Percentiles rank a stretch among this genome's conserved stretches.
phyloP scores from a whole-genome alignment of 2,329 filamentous ascomycete genomes.

The Monilinia laxa region DNA sequence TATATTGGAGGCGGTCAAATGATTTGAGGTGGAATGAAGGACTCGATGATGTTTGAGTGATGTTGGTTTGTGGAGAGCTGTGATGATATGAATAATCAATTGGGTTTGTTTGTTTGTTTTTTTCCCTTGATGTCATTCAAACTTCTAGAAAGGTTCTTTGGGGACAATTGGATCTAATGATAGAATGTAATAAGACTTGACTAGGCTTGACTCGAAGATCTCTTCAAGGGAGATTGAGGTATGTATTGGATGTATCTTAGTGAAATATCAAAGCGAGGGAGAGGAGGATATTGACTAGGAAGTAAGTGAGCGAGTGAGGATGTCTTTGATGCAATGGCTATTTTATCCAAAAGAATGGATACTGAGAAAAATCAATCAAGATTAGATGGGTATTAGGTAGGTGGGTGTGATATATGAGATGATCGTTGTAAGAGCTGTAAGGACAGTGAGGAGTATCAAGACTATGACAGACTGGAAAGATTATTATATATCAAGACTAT shows the following conservation, averaged over 20 bases:
- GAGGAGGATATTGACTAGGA: not conserved
- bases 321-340: not conserved
- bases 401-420: no score
- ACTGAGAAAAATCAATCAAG: not conserved
- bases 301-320: not conserved
- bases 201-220: not conserved
- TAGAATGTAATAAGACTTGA: not conserved
- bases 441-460: no score
- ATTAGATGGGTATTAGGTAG: no score
- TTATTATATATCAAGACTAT: no score
- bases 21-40: not conserved
- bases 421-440: no score
- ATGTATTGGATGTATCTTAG: not conserved
- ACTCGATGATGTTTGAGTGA: not conserved
- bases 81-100: no score
- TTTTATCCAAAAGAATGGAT: not conserved
- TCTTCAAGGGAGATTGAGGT: not conserved
- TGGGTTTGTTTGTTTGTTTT: no score
- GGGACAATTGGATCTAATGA: conserved; percentile 12
- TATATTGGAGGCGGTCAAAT: not conserved
- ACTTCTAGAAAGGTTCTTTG: not conserved
- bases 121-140: not conserved
- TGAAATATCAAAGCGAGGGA: conserved; percentile 9
- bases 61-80: not conserved
- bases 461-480: no score